Evolutionary conservation across 2,329 filamentous ascomycete genomes (phyloP).

Genomic region (Botrytis fragariae): DNA sequence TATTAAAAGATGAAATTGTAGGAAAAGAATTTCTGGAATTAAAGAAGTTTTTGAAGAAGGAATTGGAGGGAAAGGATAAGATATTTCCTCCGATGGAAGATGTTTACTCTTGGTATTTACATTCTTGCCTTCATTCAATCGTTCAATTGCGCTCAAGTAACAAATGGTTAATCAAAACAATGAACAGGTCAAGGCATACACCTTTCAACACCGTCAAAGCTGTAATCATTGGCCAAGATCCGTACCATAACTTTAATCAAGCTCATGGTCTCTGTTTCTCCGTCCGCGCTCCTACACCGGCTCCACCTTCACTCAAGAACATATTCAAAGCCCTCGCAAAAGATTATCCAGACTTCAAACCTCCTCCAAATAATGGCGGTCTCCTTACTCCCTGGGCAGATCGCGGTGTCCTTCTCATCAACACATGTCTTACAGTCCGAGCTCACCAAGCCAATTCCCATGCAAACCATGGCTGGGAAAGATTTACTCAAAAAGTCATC

Average conservation of each 20-base stretch:
- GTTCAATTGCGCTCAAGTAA: neutral
- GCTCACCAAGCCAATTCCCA: constrained; percentile 87
- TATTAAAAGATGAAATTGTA: constrained; percentile 81
- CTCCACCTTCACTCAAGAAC: constrained; percentile 87
- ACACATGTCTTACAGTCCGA: constrained; percentile 91
- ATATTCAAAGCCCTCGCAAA: constrained; percentile 87
- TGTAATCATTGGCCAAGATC: constrained; percentile 93
- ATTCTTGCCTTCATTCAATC: constrained; percentile 15
- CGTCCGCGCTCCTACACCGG: constrained; percentile 81
- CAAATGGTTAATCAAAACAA: constrained; percentile 26
- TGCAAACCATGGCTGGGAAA: constrained; percentile 84
- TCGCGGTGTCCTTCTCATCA: constrained; percentile 86
- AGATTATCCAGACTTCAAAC: constrained; percentile 78
- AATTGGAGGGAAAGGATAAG: constrained; percentile 70
- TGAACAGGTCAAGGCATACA: constrained; percentile 83
- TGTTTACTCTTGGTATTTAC: constrained; percentile 85
- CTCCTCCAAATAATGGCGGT: constrained; percentile 75
- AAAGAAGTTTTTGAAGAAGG: constrained; percentile 81
- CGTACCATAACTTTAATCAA: constrained; percentile 94
- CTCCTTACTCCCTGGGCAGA: constrained; percentile 92
- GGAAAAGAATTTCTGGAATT: constrained; percentile 79
- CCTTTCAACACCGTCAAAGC: constrained; percentile 85
- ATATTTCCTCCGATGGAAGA: constrained; percentile 86
- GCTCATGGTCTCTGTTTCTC: constrained; percentile 96
- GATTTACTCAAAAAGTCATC: constrained; percentile 87